Conservation (phyloP, 2,329 filamentous ascomycete genomes). For the Ambrosiella cleistominuta region DNA sequence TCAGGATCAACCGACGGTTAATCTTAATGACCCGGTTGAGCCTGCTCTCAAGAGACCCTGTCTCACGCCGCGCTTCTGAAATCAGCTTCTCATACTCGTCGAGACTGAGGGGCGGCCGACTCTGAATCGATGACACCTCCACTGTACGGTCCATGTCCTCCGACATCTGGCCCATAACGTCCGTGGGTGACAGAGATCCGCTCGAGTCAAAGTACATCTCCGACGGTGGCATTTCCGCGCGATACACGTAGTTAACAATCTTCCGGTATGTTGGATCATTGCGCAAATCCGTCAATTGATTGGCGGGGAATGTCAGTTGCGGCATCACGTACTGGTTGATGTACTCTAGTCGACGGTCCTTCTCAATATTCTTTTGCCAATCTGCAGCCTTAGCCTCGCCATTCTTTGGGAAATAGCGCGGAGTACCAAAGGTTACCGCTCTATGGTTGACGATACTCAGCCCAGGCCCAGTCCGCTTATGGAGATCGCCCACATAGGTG, state of each 20-base stretch:
- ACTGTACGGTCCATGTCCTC: too few relatives aligned
- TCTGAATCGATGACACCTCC: conserved; percentile 18
- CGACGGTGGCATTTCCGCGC: background rate
- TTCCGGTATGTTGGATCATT: background rate
- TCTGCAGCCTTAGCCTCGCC: conserved; percentile 32
- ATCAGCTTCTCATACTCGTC: conserved; percentile 45
- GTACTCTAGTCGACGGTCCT: conserved; percentile 41
- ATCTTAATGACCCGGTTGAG: conserved; percentile 41
- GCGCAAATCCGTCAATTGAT: background rate
- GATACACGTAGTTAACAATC: background rate
- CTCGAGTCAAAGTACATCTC: conserved; percentile 1
- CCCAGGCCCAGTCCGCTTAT: conserved; percentile 24
- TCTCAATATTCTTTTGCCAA: conserved; percentile 48
- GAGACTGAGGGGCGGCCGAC: conserved; percentile 38
- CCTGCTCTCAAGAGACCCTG: conserved; percentile 44
- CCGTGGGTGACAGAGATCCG: too few relatives aligned
- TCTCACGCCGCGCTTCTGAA: conserved; percentile 36
- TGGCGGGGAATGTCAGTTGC: conserved; percentile 17
- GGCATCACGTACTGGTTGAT: conserved; percentile 53
- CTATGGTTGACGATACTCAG: conserved; percentile 46
- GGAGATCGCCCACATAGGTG: conserved; percentile 23
- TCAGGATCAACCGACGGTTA: conserved; percentile 36
- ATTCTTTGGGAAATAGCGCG: conserved; percentile 39
- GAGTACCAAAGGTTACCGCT: conserved; percentile 45
- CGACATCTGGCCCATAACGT: too few relatives aligned